A percentile compares a stretch with the other conserved stretches of the same genome.
These are phyloP conservation scores for Amaranthus tricolor DNA, from an alignment of 179 eudicot genomes.

Conservation along the genomic window DNA sequence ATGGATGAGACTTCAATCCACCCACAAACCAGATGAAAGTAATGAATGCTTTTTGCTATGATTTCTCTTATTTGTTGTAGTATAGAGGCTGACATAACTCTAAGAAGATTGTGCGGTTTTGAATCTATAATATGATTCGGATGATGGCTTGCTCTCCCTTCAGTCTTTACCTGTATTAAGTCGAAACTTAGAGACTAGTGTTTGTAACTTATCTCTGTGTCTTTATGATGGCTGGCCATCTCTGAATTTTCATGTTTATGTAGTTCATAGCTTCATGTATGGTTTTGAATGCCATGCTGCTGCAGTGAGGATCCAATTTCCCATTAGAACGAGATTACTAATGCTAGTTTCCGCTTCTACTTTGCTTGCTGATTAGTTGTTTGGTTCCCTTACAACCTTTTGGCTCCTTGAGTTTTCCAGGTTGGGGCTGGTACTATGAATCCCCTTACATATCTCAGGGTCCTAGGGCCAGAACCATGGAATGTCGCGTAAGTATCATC, in stretches of 20 bases:
- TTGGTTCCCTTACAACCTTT: background rate
- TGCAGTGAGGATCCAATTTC: background rate
- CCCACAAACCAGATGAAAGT: background rate
- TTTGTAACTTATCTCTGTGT: background rate
- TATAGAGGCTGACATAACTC: background rate
- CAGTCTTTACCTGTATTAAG: background rate
- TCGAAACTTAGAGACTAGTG: background rate
- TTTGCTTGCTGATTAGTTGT: background rate
- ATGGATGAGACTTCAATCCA: background rate
- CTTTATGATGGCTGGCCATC: background rate
- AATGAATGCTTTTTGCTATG: background rate
- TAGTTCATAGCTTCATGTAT: background rate
- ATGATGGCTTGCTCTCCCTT: no score
- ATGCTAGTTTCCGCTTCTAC: background rate
- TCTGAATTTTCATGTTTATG: no score
- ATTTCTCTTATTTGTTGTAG: background rate
- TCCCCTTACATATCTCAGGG: constrained; percentile 91
- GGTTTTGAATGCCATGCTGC: background rate
- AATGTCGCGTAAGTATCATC: constrained; percentile 93
- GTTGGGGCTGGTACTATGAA: constrained; percentile 99
- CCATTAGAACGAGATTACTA: background rate
- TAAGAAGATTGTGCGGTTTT: background rate
- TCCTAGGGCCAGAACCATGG: constrained; percentile 99
- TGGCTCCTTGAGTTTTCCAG: constrained; percentile 40
- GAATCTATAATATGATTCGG: background rate